phyloP scores from a whole-genome alignment of 108 stramenopile species.

The Cyclostephanos tholiformis region DNA sequence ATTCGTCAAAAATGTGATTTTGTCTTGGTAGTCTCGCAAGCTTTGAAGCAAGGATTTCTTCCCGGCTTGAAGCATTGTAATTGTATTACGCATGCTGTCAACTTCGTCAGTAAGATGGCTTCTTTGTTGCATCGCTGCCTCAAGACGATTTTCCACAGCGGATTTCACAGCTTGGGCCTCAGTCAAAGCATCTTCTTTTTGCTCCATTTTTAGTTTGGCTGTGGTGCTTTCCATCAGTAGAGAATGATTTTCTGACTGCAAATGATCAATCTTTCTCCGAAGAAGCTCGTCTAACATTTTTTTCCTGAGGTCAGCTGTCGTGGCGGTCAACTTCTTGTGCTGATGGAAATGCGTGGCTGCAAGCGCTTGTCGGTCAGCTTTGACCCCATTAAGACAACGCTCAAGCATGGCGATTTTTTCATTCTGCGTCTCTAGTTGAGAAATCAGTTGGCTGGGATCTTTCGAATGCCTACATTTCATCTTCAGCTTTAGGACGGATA shows the following conservation, averaged over 20 bases:
- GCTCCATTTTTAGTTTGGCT: slow-evolving; percentile 2
- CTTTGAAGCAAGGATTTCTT: slow-evolving; percentile 11
- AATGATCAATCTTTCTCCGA: slow-evolving; percentile 4
- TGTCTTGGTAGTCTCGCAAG: slow-evolving; percentile 23
- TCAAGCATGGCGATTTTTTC: slow-evolving; percentile 16
- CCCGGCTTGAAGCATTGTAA: slow-evolving; percentile 20
- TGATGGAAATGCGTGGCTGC: not conserved
- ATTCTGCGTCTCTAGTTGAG: not conserved
- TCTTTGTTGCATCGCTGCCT: slow-evolving; percentile 20
- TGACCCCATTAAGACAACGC: slow-evolving; percentile 17
- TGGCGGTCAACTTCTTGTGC: slow-evolving; percentile 9
- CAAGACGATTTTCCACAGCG: slow-evolving; percentile 10
- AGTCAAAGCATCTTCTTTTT: slow-evolving; percentile 5
- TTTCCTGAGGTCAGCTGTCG: slow-evolving; percentile 6
- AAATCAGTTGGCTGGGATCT: not conserved
- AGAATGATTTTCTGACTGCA: slow-evolving; percentile 16
- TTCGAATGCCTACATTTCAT: not conserved
- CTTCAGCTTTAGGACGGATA: slow-evolving; percentile 17
- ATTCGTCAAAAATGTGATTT: slow-evolving; percentile 6
- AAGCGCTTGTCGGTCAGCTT: slow-evolving; percentile 11
- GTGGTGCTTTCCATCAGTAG: slow-evolving; percentile 16
- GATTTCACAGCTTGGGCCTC: slow-evolving; percentile 13
- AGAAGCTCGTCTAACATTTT: not conserved
- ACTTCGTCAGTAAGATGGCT: slow-evolving; percentile 21
- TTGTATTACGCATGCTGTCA: slow-evolving; percentile 17